Conservation (phyloP, 2,329 filamentous ascomycete species). For the Colletotrichum sp. region DNA sequence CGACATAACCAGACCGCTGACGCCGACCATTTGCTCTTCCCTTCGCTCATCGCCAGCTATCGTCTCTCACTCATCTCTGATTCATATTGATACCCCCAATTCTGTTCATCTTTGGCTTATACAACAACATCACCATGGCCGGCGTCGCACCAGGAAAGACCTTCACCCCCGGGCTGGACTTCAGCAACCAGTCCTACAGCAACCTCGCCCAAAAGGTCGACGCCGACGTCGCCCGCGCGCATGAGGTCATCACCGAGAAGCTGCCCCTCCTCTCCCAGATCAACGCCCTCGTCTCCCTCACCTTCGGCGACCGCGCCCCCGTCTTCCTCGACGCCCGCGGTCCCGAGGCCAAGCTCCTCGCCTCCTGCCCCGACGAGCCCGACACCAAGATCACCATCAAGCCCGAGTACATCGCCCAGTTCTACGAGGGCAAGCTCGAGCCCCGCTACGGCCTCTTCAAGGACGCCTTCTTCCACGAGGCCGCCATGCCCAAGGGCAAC, state of each 20-base stretch:
- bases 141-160: background rate
- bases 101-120: background rate
- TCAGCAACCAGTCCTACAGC: background rate
- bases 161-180: background rate
- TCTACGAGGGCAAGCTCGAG: slow-evolving; percentile 5
- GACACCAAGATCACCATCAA: background rate
- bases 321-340: slow-evolving; percentile 4
- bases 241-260: background rate
- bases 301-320: background rate
- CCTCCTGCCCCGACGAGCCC: background rate
- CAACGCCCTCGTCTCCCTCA: background rate
- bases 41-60: background rate
- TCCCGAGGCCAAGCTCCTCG: background rate
- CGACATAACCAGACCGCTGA: background rate
- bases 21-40: background rate
- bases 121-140: background rate
- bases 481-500: slow-evolving; percentile 1
- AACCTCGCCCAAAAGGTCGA: background rate
- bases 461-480: background rate
- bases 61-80: background rate
- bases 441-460: background rate
- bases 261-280: background rate
- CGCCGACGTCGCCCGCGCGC: background rate
- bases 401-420: background rate
- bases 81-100: background rate